phyloP scores from a whole-genome alignment of 306 rosid species.

The Glycine soja region DNA sequence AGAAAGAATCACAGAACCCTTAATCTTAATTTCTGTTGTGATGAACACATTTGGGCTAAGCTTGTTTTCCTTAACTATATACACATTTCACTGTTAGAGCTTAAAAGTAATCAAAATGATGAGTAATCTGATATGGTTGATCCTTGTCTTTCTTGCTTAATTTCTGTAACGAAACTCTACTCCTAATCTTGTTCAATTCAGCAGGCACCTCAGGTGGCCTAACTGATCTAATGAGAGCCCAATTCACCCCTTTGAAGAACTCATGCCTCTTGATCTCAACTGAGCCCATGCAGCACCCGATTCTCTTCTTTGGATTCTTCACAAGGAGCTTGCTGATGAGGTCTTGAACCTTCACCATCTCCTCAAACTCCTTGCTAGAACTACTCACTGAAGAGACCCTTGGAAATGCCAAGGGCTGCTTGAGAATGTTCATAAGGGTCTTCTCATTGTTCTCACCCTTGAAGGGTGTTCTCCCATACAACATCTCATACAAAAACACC shows the following conservation, averaged over 20 bases:
- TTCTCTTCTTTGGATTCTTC: conserved; percentile 13
- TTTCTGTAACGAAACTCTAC: conserved; percentile 12
- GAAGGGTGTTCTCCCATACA: conserved; percentile 7
- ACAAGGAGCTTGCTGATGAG: background rate
- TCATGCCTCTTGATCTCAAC: conserved; percentile 17
- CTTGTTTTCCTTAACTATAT: conserved; percentile 6
- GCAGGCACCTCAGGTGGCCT: background rate
- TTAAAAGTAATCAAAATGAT: background rate
- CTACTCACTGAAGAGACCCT: background rate
- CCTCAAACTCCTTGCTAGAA: background rate
- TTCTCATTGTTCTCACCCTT: conserved; percentile 5
- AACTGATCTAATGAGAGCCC: conserved; percentile 1
- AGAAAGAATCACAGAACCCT: background rate
- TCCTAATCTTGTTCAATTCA: background rate
- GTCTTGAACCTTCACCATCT: background rate
- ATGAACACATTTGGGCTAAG: background rate
- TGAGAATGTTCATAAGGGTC: background rate
- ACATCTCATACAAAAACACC: background rate
- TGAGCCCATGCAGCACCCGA: conserved; percentile 4
- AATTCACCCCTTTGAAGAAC: conserved; percentile 2
- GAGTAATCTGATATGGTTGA: background rate
- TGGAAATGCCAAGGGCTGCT: background rate
- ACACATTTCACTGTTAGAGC: background rate
- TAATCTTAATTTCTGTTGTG: background rate
- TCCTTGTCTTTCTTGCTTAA: conserved; percentile 12